phyloP scores from a whole-genome alignment of 257 asterid genomes.

The Solanum chilense region DNA sequence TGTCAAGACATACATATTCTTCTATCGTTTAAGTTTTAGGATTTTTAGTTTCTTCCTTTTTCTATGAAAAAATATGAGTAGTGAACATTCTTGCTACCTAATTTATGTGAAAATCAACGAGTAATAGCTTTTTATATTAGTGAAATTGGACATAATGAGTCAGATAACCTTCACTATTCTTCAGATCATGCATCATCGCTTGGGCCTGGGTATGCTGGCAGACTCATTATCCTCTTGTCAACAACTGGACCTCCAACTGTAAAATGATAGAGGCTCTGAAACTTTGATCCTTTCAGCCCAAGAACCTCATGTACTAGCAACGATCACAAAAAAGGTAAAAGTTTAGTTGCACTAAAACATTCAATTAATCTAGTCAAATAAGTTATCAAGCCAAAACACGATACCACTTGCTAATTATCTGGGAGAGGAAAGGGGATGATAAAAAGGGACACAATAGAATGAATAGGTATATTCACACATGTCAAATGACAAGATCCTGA shows the following conservation, averaged over 20 bases:
- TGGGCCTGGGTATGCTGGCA: slow-evolving; percentile 91
- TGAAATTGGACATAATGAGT: neutral
- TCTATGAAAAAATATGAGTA: neutral
- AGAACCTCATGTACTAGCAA: slow-evolving; percentile 79
- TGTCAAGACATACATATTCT: neutral
- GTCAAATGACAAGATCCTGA: neutral
- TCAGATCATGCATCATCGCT: slow-evolving; percentile 26
- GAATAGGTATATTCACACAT: neutral
- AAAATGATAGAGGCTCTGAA: slow-evolving; percentile 86
- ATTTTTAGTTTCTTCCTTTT: neutral
- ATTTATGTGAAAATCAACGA: neutral
- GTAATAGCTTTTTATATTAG: neutral
- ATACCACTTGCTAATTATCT: neutral
- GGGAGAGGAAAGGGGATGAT: neutral
- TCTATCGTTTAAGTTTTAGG: neutral
- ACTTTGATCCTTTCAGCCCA: slow-evolving; percentile 53
- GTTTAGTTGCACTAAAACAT: neutral
- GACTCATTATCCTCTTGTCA: slow-evolving; percentile 82
- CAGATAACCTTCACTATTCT: neutral
- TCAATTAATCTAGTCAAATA: neutral
- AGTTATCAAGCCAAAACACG: neutral
- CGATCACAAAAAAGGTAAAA: neutral
- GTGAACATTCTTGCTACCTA: neutral
- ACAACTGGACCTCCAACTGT: slow-evolving; percentile 78
- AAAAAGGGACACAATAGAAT: neutral